Evolutionary conservation across 2,329 filamentous ascomycete genomes (phyloP).

Genomic region (Sporothrix pallida): DNA sequence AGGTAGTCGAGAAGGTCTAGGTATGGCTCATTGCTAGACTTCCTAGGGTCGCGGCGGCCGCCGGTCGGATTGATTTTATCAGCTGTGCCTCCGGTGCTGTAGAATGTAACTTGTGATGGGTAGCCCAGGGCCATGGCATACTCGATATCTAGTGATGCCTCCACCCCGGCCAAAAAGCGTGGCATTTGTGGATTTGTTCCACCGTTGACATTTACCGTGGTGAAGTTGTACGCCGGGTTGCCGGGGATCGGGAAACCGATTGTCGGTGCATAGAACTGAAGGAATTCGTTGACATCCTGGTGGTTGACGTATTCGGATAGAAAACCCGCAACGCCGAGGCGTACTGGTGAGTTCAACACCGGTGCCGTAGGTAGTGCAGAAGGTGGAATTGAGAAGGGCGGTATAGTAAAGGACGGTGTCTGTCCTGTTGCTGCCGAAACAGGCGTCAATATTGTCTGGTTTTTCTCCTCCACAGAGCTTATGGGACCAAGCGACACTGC

Average conservation of each 20-base stretch:
- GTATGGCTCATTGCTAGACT: slow-evolving; percentile 61
- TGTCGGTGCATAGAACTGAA: slow-evolving; percentile 27
- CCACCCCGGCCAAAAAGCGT: slow-evolving; percentile 46
- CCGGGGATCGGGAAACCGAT: slow-evolving; percentile 26
- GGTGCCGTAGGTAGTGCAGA: neutral
- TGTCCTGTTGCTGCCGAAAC: neutral
- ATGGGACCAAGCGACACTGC: slow-evolving; percentile 6
- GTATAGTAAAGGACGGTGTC: neutral
- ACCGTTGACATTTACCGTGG: slow-evolving; percentile 52
- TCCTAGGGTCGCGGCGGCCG: slow-evolving; percentile 37
- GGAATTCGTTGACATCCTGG: slow-evolving; percentile 50
- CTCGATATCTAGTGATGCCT: slow-evolving; percentile 57
- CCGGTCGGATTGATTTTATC: slow-evolving; percentile 50
- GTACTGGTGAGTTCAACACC: slow-evolving; percentile 45
- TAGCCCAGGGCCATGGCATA: slow-evolving; percentile 55
- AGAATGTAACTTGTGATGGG: slow-evolving; percentile 54
- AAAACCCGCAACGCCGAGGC: slow-evolving; percentile 57
- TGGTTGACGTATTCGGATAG: slow-evolving; percentile 56
- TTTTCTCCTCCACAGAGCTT: neutral
- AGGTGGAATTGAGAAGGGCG: neutral
- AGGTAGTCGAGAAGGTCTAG: slow-evolving; percentile 60
- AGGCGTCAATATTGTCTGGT: neutral
- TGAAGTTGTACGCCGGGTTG: slow-evolving; percentile 39
- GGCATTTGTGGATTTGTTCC: slow-evolving; percentile 52
- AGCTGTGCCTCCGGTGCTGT: slow-evolving; percentile 53